A percentile compares a stretch with the other conserved stretches of the same genome.
phyloP scores from a whole-genome alignment of 2,329 filamentous ascomycete species.

The Pyrenophora teres region DNA sequence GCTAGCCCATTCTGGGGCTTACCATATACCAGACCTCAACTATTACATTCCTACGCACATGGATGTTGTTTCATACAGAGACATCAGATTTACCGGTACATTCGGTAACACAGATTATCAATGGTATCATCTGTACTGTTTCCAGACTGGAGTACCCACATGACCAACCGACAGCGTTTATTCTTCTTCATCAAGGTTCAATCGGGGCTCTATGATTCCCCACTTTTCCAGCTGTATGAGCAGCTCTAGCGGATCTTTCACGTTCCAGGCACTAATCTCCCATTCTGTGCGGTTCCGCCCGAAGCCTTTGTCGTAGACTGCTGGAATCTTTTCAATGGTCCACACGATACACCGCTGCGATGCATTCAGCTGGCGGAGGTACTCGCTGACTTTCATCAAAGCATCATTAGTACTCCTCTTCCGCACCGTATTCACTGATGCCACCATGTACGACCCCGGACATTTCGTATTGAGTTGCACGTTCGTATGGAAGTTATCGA shows the following conservation, averaged over 20 bases:
- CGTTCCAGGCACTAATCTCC: slow-evolving; percentile 35
- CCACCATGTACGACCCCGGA: slow-evolving; percentile 9
- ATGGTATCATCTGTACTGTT: too few relatives aligned
- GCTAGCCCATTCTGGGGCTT: neutral
- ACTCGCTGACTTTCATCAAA: slow-evolving; percentile 25
- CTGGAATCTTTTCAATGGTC: slow-evolving; percentile 33
- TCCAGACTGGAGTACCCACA: too few relatives aligned
- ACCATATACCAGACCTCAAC: neutral
- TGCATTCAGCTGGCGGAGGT: slow-evolving; percentile 27
- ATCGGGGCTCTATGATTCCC: slow-evolving; percentile 29
- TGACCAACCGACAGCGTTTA: neutral
- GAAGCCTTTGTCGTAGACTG: slow-evolving; percentile 25
- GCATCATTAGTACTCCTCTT: slow-evolving; percentile 20
- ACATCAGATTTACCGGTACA: neutral
- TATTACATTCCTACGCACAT: neutral
- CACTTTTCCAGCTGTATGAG: slow-evolving; percentile 29
- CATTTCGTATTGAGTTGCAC: slow-evolving; percentile 1
- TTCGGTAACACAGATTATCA: neutral
- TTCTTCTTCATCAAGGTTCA: slow-evolving; percentile 28
- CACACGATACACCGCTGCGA: slow-evolving; percentile 25
- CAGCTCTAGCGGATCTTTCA: slow-evolving; percentile 29
- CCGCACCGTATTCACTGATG: slow-evolving; percentile 19
- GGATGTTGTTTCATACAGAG: neutral
- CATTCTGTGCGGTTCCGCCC: slow-evolving; percentile 25
- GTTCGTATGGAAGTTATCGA: slow-evolving; percentile 21